phyloP scores from a whole-genome alignment of 176 grass and related monocot species.

The Rhynchospora tenuis region DNA sequence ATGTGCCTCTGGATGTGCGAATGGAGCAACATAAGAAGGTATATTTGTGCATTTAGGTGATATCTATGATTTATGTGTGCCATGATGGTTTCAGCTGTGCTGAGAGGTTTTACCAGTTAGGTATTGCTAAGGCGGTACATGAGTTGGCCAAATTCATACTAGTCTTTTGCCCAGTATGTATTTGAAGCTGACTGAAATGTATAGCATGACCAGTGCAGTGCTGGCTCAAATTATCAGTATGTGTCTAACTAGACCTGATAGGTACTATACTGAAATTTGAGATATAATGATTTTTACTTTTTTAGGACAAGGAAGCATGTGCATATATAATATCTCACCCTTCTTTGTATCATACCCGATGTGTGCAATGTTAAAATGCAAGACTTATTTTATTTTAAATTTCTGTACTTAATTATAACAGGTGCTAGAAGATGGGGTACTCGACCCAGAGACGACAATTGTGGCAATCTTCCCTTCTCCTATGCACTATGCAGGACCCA shows the following conservation, averaged over 20 bases:
- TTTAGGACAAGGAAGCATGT: background rate
- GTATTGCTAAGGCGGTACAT: background rate
- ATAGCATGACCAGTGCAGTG: background rate
- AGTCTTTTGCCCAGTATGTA: background rate
- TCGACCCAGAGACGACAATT: conserved; percentile 85
- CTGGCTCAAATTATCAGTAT: background rate
- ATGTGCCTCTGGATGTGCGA: conserved; percentile 80
- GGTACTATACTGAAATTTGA: background rate
- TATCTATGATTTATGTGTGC: background rate
- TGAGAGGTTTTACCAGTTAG: background rate
- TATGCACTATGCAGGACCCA: conserved; percentile 96
- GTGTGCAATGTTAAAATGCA: background rate
- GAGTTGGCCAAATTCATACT: background rate
- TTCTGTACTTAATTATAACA: conserved; percentile 18
- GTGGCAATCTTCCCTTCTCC: conserved; percentile 94
- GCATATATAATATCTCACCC: background rate
- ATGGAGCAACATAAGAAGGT: conserved; percentile 99
- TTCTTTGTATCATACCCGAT: background rate
- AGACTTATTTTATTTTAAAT: background rate
- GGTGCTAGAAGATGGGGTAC: conserved; percentile 92
- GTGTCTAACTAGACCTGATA: background rate
- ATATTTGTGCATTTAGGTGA: conserved; percentile 7
- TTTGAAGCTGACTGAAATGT: background rate
- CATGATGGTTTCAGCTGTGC: background rate
- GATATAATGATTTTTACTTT: no score